Evolutionary conservation across 2,329 filamentous ascomycete species (phyloP), one percentile per base, ranked within the genome.

Genomic region (Colletotrichum melonis): DNA sequence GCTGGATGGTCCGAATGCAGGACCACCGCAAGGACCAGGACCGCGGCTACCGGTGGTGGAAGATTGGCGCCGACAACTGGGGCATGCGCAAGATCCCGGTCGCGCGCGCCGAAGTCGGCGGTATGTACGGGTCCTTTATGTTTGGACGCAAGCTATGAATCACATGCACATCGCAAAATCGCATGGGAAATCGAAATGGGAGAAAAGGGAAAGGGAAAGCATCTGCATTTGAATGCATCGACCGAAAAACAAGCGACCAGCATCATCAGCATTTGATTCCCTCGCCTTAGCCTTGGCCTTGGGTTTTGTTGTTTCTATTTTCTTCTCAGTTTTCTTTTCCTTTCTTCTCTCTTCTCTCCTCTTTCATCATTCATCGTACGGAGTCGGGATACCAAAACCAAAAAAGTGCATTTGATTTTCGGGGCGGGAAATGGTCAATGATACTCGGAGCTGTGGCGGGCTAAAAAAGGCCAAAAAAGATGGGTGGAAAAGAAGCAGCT

Each of bases 1-100:
- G 90, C 80, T 89, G 93, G 92, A 80, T 95, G 81, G 93, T 95
- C 82, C 84, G 92, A 75, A 77, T 85, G 76, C 83, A 86, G 71
- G 78, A 79, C 14, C 74, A 76, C 54, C 75, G 76, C 52, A 84
- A 85, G 74, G 80, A 82, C 67, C 80, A 84, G 68, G 90, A 93
- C 79, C 88, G 92, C 76, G 91, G 91, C 1, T 82, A 85, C 59
- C 86, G 92, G 38, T 84, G 85, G 78, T 97, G 94, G 94, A 97
- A 97, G 86, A 93, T 95, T 92, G 94, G 94, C 38, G 94, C 94
- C 62, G 90, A 91, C 77, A 94, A 91, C 84, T 96, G 94, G 94
- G 94, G 94, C 49, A 95, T 95, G 91, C 89, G 93, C 75, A 97
- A 98, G 85, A 89, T 98, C 55, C 97, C 96, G n/a, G 92, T 98